Conservation (phyloP, 345 rosid species). For the Arabidopsis thaliana region TAIR10.1 NC_003071.7:13675001-13675500, state of each 20-base stretch:
- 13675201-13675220: neutral
- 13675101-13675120: slow-evolving; percentile 3
- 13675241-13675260: neutral
- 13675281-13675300: neutral
- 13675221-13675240: neutral
- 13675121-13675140: neutral
- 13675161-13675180: slow-evolving; percentile 8
- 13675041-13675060: slow-evolving; percentile 46
- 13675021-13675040: too few species aligned
- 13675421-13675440: too few species aligned
- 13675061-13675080: slow-evolving; percentile 47
- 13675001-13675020: too few species aligned
- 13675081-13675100: slow-evolving; percentile 43
- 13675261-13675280: neutral
- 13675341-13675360: too few species aligned
- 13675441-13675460: too few species aligned
- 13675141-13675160: neutral
- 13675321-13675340: too few species aligned
- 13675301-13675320: too few species aligned
- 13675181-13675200: neutral
- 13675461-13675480: too few species aligned
- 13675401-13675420: too few species aligned
- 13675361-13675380: too few species aligned
- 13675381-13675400: too few species aligned
- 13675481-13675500: too few species aligned